Evolutionary conservation across 805 yeast species (phyloP), one percentile per base, ranked within the genome.

Genomic region (Myxozyma geophila): DNA sequence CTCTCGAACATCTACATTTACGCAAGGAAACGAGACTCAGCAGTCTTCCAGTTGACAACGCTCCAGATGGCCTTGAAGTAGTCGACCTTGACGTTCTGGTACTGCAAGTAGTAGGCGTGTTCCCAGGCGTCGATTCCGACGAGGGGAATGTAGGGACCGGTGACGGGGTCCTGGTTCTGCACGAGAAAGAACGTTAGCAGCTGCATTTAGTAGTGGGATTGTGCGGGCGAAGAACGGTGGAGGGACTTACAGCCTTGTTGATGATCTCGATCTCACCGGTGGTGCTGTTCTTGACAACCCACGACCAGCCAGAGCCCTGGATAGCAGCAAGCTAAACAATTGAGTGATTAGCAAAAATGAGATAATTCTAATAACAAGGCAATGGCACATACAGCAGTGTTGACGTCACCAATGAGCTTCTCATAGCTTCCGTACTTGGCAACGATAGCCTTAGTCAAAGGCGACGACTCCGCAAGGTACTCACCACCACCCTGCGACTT

Each of bases 241-340:
- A 7, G 12, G 28, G 7, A 62, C 66, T 7, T 59, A 62, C 66
- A 19, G 85, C 81, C 70, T 90, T 88, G 76, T 89, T 89, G 60
- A 90, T 87, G 60, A 91, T 88, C 69, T 89, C 96, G 71, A 91
- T 76, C 54, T 87, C 84, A 70, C 89, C 90, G 70, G 86, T 86
- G 41, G 83, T 87, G 74, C 84, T 81, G 82, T 90, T 88, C 83
- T 88, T 89, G 71, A 86, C 96, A 68, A 91, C 81, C 81, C 92
- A 91, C 39, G 95, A 95, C 97, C 97, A 91, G 52, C 97, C 97
- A 6, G 96, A 88, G 75, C 97, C 97, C 79, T 91, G 97, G 72
- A 91, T 83, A 62, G 95, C 95, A 43, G 96, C 96, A 72, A 91
- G 79, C 74, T 85, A 56, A 12, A 49, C 10, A 52, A 23, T 33